Conservation (phyloP, 257 asterid genomes). For the Nicotiana knightiana region DNA sequence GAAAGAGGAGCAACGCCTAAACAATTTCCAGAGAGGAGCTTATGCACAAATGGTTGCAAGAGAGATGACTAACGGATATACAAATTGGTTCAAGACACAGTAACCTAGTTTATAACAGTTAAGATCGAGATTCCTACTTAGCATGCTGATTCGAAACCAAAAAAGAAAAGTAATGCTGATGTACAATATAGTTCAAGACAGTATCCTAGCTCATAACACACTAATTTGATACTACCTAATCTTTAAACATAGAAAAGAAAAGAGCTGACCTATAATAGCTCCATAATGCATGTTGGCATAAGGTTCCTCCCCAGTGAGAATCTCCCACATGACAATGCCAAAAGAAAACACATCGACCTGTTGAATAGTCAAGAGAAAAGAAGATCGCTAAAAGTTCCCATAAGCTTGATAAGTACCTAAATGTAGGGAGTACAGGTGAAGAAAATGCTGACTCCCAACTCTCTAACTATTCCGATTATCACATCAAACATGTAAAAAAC, state of each 20-base stretch:
- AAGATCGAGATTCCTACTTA: background rate
- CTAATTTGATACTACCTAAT: background rate
- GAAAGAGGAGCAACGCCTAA: background rate
- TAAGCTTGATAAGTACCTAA: background rate
- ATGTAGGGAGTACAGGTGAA: background rate
- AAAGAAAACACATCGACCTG: slow-evolving; percentile 96
- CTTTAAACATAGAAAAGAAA: background rate
- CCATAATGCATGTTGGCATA: slow-evolving; percentile 96
- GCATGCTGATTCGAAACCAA: background rate
- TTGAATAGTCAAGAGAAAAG: slow-evolving; percentile 10
- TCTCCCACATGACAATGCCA: slow-evolving; percentile 97
- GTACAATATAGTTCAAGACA: background rate
- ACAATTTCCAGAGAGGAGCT: background rate
- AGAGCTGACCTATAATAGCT: slow-evolving; percentile 66
- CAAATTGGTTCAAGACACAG: background rate
- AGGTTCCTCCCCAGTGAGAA: slow-evolving; percentile 96
- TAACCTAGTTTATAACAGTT: background rate
- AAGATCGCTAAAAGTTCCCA: background rate
- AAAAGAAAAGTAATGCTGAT: background rate
- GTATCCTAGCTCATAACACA: background rate
- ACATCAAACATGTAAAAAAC: background rate
- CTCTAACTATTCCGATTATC: background rate
- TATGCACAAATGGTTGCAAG: background rate
- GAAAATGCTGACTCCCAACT: background rate
- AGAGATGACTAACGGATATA: background rate